Conservation (phyloP, 2,329 filamentous ascomycete species). For the Trichoderma sp. region DNA sequence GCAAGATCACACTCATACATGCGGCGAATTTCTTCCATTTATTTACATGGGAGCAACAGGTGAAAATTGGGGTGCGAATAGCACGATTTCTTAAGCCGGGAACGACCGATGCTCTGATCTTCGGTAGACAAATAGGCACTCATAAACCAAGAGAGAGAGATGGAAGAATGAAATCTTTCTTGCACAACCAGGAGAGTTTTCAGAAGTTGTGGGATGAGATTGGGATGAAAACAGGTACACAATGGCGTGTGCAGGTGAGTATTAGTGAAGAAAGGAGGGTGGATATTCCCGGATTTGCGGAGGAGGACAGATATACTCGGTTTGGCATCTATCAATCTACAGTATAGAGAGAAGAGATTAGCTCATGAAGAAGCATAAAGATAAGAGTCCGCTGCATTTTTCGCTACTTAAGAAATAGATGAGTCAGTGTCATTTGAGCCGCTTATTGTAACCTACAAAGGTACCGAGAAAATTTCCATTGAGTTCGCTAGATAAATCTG, state of each 20-base stretch:
- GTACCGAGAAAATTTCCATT: not conserved
- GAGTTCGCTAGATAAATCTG: not conserved
- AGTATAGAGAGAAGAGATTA: not conserved
- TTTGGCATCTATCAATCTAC: not conserved
- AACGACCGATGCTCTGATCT: not conserved
- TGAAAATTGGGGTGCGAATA: not conserved
- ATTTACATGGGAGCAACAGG: conserved; percentile 1
- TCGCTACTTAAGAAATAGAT: not conserved
- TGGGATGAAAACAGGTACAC: not conserved
- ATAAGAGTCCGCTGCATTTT: not conserved
- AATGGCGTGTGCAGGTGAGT: not conserved
- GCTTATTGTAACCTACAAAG: not conserved
- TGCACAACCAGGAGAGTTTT: not conserved
- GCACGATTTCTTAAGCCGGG: not conserved
- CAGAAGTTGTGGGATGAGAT: conserved; percentile 1
- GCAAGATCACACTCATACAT: not conserved
- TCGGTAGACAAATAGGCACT: not conserved
- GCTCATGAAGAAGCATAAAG: not conserved
- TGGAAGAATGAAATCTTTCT: not conserved
- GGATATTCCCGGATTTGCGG: not conserved
- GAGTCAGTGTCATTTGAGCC: not conserved
- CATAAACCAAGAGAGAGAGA: not conserved
- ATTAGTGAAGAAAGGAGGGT: not conserved
- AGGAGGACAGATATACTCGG: not conserved
- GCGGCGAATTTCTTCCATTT: conserved; percentile 7